Base-by-base conservation (phyloP, 2,329 filamentous ascomycete species). In the Aureobasidium sp. region DNA sequence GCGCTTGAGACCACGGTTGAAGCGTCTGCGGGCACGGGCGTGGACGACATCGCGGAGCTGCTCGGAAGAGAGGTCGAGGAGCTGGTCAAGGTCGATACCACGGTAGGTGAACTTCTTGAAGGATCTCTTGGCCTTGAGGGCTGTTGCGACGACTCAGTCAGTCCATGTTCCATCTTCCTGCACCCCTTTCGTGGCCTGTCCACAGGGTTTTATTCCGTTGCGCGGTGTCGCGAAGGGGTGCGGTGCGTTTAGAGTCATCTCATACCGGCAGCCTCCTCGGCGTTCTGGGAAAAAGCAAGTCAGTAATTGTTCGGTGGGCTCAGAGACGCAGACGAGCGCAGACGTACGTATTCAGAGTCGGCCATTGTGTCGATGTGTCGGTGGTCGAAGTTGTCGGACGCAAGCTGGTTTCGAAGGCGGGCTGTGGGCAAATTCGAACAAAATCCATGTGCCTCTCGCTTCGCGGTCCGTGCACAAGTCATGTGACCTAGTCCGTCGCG, bases 51-150 rank as follows among this genome's bases (percentile, higher is more conserved):
- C 92, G 76, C 94, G 92, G 79, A 99, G 91, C 82, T 97, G 89
- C 79, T 97, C 94, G 75, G 92, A 96, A 76, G 87, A 89, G 77
- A 99, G 92, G 81, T 99, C 94, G 77, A 99, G 90, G 78, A 99
- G 93, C 93, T 96, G 90, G 79, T 99, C 94, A 79, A 99, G 92
- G 81, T 99, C 94, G 80, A 99, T 90, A 77, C 94, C 94, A 78
- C 94, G 90, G 90, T 96, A 99, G 72, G 92, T 94, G 79, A 97
- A 99, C 88, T 97, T 99, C 84, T 91, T 89, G 89, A 97, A 96
- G 73, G 91, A 83, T 93, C 94, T 95, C 84, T 88, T 95, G 86
- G 90, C 95, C 91, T 97, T 99, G 81, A 99, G 83, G 89, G 96
- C 94, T 86, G 75, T 69, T 63, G 50, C 25, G 60, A 61, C 63